These are phyloP conservation scores for Chamaecrista fasciculata DNA, from an alignment of 306 rosid species.

Conservation along the genomic window DNA sequence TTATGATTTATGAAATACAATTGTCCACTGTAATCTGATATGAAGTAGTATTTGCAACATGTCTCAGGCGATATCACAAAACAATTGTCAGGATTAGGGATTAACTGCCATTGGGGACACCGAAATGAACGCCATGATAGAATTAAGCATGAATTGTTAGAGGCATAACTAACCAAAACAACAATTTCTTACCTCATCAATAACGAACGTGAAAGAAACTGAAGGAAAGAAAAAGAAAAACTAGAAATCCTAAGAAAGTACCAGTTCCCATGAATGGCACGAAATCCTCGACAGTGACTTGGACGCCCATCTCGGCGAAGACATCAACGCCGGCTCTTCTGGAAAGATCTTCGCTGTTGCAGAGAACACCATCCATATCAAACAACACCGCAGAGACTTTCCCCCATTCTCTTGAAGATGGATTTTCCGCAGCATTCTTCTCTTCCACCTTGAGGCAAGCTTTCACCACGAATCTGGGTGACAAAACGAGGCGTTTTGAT, in stretches of 20 bases:
- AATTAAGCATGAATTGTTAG: background rate
- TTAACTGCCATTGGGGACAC: background rate
- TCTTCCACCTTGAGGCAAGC: conserved; percentile 63
- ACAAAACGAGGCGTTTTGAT: conserved; percentile 35
- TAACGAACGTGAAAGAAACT: conserved; percentile 1
- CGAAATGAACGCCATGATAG: background rate
- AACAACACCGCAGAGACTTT: conserved; percentile 88
- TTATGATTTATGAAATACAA: background rate
- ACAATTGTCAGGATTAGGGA: background rate
- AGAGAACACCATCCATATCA: conserved; percentile 97
- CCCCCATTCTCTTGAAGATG: conserved; percentile 60
- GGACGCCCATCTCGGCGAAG: conserved; percentile 82
- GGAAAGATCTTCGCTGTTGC: conserved; percentile 85
- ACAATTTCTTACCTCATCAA: background rate
- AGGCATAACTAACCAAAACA: background rate
- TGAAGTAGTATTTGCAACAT: background rate
- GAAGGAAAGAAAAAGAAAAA: background rate
- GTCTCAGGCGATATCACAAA: background rate
- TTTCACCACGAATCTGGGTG: conserved; percentile 40
- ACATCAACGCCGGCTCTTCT: conserved; percentile 82
- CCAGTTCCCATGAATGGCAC: conserved; percentile 97
- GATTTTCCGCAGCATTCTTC: conserved; percentile 39
- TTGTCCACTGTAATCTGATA: background rate
- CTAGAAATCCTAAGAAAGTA: conserved; percentile 7
- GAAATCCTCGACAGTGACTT: conserved; percentile 79